These are phyloP conservation scores for Boechera divaricarpa DNA, from an alignment of 345 rosid genomes.

Conservation along the genomic window DNA sequence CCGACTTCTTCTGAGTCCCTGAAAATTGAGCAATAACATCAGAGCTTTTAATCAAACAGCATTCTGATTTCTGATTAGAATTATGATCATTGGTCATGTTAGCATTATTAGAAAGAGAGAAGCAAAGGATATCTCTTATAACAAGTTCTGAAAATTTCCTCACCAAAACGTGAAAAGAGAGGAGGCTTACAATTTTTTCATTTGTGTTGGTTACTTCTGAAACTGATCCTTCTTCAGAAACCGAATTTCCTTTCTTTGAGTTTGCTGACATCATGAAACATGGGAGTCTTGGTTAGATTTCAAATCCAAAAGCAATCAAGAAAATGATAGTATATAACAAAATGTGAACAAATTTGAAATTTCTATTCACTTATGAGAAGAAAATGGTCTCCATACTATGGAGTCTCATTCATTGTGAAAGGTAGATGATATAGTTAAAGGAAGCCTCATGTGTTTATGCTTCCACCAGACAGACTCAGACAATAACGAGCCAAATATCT, in stretches of 20 bases:
- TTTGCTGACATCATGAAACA: constrained; percentile 30
- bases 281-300: neutral
- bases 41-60: neutral
- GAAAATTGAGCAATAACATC: constrained; percentile 19
- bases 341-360: neutral
- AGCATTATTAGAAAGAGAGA: neutral
- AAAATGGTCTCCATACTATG: neutral
- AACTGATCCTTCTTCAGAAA: constrained; percentile 41
- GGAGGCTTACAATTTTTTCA: constrained; percentile 39
- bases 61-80: neutral
- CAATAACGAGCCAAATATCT: constrained; percentile 1
- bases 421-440: neutral
- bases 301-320: constrained; percentile 5
- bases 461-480: constrained; percentile 14
- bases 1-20: constrained; percentile 43
- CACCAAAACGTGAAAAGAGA: neutral
- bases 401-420: neutral
- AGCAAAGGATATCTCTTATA: neutral
- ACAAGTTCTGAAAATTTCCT: neutral
- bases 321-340: neutral
- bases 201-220: constrained; percentile 38
- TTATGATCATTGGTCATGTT: neutral
- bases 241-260: constrained; percentile 7
- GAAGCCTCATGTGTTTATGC: constrained; percentile 8
- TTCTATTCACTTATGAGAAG: neutral